phyloP scores from a whole-genome alignment of 176 grass and related monocot species.

The Musa troglodytarum region DNA sequence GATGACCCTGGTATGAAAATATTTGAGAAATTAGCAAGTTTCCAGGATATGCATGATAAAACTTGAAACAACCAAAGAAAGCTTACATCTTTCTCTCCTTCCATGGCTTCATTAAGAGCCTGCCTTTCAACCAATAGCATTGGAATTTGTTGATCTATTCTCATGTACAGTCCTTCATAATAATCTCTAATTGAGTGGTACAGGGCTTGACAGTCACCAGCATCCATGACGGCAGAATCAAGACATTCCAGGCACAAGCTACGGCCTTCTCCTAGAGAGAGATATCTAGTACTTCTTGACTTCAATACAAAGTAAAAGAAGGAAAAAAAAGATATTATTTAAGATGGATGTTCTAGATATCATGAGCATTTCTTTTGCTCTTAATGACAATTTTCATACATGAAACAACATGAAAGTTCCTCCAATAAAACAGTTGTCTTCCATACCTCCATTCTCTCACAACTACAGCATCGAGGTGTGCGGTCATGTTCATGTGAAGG shows the following conservation, averaged over 20 bases:
- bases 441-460: constrained; percentile 23
- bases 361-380: neutral
- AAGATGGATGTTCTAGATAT: neutral
- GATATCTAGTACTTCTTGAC: constrained; percentile 74
- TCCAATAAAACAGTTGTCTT: constrained; percentile 4
- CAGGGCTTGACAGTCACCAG: constrained; percentile 79
- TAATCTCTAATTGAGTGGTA: constrained; percentile 98
- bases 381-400: neutral
- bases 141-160: constrained; percentile 94
- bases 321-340: constrained; percentile 2
- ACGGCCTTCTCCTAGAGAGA: constrained; percentile 75
- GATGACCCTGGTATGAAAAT: constrained; percentile 47
- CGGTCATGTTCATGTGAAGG: constrained; percentile 18
- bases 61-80: constrained; percentile 5
- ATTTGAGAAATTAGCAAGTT: neutral
- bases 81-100: constrained; percentile 90
- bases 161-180: constrained; percentile 99
- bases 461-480: constrained; percentile 23
- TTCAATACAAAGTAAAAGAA: constrained; percentile 26
- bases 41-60: neutral
- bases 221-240: constrained; percentile 90
- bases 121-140: constrained; percentile 98
- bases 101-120: constrained; percentile 96
- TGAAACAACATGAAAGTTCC: neutral
- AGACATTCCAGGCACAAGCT: constrained; percentile 91